Evolutionary conservation across 176 grass and related monocot species (phyloP).

Genomic region (Lolium multiflorum): DNA sequence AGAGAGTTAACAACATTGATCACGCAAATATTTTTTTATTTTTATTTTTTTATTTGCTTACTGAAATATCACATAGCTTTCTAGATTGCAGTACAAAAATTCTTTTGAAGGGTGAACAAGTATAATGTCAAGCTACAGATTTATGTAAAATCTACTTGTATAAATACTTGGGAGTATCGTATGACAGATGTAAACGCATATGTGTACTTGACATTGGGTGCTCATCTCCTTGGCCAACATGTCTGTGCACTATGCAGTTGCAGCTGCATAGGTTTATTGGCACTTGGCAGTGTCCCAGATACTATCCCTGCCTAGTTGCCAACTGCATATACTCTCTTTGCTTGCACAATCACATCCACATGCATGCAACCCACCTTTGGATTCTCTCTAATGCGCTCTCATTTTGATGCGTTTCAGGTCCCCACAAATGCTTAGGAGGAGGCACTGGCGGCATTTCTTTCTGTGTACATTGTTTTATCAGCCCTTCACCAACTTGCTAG

Average conservation of each 20-base stretch:
- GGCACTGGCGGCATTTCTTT: constrained; percentile 33
- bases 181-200: constrained; percentile 9
- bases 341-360: constrained; percentile 50
- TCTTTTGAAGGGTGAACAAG: not conserved
- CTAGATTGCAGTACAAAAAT: not conserved
- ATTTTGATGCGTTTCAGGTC: constrained; percentile 57
- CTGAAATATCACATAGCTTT: not conserved
- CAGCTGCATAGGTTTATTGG: constrained; percentile 20
- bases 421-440: constrained; percentile 32
- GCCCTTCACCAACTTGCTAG: constrained; percentile 29
- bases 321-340: constrained; percentile 46
- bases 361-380: constrained; percentile 60
- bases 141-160: not conserved
- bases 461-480: constrained; percentile 47
- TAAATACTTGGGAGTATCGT: not conserved
- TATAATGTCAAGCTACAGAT: not conserved
- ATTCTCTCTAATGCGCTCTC: constrained; percentile 47
- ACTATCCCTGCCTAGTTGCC: constrained; percentile 44
- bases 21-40: not conserved
- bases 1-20: constrained; percentile 4
- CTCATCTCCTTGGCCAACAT: not conserved
- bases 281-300: constrained; percentile 19
- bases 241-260: not conserved
- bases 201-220: not conserved
- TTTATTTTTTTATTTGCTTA: not conserved